These are phyloP conservation scores for Musa itinerans DNA, from an alignment of 176 grass and related monocot species.

Conservation along the genomic window DNA sequence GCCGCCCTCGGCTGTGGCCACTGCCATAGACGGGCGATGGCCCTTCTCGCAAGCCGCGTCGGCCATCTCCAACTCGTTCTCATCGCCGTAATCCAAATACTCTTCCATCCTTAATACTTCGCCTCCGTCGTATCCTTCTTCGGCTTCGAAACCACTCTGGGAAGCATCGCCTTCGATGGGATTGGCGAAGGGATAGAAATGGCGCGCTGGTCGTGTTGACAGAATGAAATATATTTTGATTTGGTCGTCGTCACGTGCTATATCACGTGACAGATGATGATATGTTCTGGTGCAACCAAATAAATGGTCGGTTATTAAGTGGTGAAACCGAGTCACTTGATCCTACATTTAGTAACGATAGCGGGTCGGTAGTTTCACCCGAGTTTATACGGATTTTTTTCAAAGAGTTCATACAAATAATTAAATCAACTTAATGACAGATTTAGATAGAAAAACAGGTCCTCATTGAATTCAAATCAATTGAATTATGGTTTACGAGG, in stretches of 20 bases:
- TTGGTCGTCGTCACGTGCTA: neutral
- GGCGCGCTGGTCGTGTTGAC: neutral
- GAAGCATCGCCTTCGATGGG: neutral
- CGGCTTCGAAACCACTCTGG: neutral
- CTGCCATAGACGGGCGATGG: conserved; percentile 52
- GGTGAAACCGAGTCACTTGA: too few relatives aligned
- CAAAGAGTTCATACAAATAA: too few relatives aligned
- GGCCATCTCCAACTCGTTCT: neutral
- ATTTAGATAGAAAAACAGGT: too few relatives aligned
- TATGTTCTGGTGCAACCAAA: too few relatives aligned
- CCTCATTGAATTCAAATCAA: too few relatives aligned
- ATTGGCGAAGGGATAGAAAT: neutral
- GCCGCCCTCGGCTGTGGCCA: conserved; percentile 40
- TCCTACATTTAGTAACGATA: too few relatives aligned
- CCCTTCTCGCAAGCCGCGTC: conserved; percentile 36
- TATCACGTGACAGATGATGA: neutral
- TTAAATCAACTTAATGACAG: too few relatives aligned
- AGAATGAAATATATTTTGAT: neutral
- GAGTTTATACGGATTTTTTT: too few relatives aligned
- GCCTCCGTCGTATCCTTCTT: neutral
- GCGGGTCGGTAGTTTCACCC: too few relatives aligned
- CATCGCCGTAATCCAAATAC: neutral
- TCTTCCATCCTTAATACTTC: neutral
- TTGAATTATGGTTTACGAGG: too few relatives aligned
- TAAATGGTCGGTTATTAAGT: too few relatives aligned